phyloP scores from a whole-genome alignment of 495 filamentous ascomycete species.

The Penicillium paradoxum region DNA sequence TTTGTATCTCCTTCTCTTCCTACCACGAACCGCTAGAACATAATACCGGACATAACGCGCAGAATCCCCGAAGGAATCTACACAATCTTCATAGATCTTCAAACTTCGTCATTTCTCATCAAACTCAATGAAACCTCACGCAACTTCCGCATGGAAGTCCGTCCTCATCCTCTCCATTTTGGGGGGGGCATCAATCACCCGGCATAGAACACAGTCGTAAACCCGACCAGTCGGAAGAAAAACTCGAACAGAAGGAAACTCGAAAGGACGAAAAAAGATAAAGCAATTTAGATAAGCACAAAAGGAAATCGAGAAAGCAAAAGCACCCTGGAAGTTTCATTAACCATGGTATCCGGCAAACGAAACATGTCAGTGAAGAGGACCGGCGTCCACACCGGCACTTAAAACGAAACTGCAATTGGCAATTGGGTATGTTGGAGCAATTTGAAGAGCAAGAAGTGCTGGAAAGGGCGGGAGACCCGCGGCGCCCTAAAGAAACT shows the following conservation, averaged over 20 bases:
- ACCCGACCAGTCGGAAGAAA: slow-evolving; percentile 10
- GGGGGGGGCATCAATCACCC: slow-evolving; percentile 10
- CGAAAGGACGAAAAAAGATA: slow-evolving; percentile 7
- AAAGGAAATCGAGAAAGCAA: slow-evolving; percentile 10
- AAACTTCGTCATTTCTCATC: slow-evolving; percentile 10
- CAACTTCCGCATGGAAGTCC: neutral
- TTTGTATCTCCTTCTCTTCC: slow-evolving; percentile 23
- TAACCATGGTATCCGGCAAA: slow-evolving; percentile 24
- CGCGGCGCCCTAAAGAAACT: slow-evolving; percentile 14
- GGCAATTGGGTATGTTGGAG: slow-evolving; percentile 28
- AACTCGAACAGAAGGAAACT: slow-evolving; percentile 2
- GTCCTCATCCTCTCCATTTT: slow-evolving; percentile 4
- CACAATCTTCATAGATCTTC: slow-evolving; percentile 5
- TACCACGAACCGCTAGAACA: slow-evolving; percentile 3
- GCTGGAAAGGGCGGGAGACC: slow-evolving; percentile 8
- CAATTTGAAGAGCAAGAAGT: slow-evolving; percentile 19
- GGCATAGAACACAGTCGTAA: slow-evolving; percentile 16
- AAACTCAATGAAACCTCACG: neutral
- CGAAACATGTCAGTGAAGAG: slow-evolving; percentile 16
- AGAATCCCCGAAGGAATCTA: neutral
- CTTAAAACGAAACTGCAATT: slow-evolving; percentile 23
- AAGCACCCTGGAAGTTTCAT: slow-evolving; percentile 16
- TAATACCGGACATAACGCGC: slow-evolving; percentile 3
- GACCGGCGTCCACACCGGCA: slow-evolving; percentile 20
- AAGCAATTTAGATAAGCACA: slow-evolving; percentile 26